phyloP scores from a whole-genome alignment of 2,329 filamentous ascomycete genomes.

The Fusarium xyrophilum region DNA sequence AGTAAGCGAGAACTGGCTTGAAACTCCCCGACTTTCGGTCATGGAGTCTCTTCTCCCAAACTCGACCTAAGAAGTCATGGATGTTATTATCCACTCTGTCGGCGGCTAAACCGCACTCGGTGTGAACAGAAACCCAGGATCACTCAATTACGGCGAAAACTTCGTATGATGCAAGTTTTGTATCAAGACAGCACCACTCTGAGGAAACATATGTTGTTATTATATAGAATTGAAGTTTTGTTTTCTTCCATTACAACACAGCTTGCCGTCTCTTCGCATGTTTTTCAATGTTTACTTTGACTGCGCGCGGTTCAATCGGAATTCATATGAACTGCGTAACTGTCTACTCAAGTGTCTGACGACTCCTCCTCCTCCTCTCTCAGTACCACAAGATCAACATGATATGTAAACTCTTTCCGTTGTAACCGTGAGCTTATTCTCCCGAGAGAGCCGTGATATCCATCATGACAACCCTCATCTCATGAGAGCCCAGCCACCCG shows the following conservation, averaged over 20 bases:
- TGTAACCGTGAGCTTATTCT: conserved; percentile 11
- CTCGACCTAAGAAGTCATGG: background rate
- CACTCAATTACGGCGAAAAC: background rate
- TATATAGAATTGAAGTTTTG: background rate
- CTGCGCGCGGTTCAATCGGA: background rate
- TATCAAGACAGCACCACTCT: background rate
- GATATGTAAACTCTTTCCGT: conserved; percentile 1
- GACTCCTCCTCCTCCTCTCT: no score
- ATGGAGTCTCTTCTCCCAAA: background rate
- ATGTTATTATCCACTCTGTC: conserved; percentile 2
- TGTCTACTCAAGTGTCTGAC: background rate
- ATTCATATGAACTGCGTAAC: background rate
- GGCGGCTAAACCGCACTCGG: background rate
- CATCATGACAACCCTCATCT: conserved; percentile 30
- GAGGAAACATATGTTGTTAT: background rate
- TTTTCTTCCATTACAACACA: background rate
- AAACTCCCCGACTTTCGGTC: conserved; percentile 18
- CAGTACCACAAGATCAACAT: conserved; percentile 1
- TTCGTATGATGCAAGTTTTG: background rate
- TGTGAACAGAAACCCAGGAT: background rate
- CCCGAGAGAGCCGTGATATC: conserved; percentile 10
- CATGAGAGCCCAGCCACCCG: conserved; percentile 28
- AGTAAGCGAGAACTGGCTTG: conserved; percentile 16
- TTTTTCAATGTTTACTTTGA: background rate
- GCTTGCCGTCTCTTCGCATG: background rate